phyloP scores from a whole-genome alignment of 106 monocot species.

The Narthecium ossifragum region DNA sequence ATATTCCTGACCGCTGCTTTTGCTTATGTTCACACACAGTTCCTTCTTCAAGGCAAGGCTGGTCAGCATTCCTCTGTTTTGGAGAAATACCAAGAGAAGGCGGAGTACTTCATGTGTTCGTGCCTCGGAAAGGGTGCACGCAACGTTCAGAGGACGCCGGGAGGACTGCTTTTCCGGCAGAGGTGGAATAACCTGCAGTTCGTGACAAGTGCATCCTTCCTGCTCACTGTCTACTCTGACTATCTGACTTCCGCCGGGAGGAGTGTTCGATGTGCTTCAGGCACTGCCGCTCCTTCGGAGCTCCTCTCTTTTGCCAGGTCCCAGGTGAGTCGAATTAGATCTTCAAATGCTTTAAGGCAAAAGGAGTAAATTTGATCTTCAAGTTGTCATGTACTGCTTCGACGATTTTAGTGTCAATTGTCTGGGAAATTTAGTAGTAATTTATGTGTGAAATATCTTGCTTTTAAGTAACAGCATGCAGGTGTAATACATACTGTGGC shows the following conservation, averaged over 20 bases:
- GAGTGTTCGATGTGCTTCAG: slow-evolving; percentile 42
- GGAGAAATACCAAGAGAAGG: slow-evolving; percentile 68
- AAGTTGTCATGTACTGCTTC: too few relatives aligned
- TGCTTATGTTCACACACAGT: slow-evolving; percentile 16
- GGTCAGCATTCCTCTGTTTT: slow-evolving; percentile 41
- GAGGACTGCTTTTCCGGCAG: slow-evolving; percentile 82
- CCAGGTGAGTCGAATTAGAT: too few relatives aligned
- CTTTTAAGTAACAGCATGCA: too few relatives aligned
- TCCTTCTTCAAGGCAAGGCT: slow-evolving; percentile 69
- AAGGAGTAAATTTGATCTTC: too few relatives aligned
- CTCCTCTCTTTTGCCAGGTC: slow-evolving; percentile 75
- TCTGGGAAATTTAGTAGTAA: too few relatives aligned
- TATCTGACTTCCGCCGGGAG: slow-evolving; percentile 55
- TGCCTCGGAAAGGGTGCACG: slow-evolving; percentile 64
- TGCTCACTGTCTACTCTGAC: slow-evolving; percentile 86
- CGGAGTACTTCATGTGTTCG: slow-evolving; percentile 84
- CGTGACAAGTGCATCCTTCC: slow-evolving; percentile 81
- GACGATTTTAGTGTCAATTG: too few relatives aligned
- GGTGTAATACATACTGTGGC: too few relatives aligned
- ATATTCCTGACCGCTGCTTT: background rate
- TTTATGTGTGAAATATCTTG: too few relatives aligned
- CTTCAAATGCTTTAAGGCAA: too few relatives aligned
- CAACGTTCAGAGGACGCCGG: slow-evolving; percentile 76
- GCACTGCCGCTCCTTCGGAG: slow-evolving; percentile 38
- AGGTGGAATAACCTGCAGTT: slow-evolving; percentile 98